phyloP scores from a whole-genome alignment of 768 basidiomycete genomes.

The Trametes cubensis region DNA sequence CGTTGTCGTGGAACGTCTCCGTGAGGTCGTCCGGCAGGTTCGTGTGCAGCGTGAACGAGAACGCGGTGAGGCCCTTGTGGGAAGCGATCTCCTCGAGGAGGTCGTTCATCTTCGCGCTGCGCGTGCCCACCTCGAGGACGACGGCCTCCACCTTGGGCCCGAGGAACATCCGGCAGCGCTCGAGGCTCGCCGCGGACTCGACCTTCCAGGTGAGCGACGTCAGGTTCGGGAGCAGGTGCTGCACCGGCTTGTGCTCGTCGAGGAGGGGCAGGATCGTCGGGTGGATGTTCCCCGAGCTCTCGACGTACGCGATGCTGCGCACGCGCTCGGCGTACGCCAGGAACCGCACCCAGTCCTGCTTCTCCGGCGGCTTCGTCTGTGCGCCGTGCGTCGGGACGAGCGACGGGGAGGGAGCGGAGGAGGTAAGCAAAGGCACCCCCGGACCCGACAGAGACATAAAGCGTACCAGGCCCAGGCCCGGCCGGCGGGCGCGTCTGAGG shows the following conservation, averaged over 20 bases:
- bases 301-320: conserved; percentile 69
- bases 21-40: conserved; percentile 73
- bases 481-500: conserved; percentile 69
- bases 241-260: conserved; percentile 61
- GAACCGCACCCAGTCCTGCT: conserved; percentile 70
- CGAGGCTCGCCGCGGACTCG: conserved; percentile 65
- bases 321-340: conserved; percentile 71
- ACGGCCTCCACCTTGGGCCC: conserved; percentile 62
- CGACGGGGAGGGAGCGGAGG: conserved; percentile 11
- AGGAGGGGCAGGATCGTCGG: conserved; percentile 68
- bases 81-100: conserved; percentile 68
- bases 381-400: conserved; percentile 7
- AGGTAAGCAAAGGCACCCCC: conserved; percentile 22
- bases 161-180: conserved; percentile 66
- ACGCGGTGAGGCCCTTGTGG: conserved; percentile 63
- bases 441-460: conserved; percentile 16
- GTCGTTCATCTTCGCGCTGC: conserved; percentile 56
- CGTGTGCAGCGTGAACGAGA: conserved; percentile 71
- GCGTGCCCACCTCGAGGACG: conserved; percentile 63
- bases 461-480: conserved; percentile 77
- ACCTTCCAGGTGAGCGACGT: conserved; percentile 73
- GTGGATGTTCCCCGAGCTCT: conserved; percentile 63
- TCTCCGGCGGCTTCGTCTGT: conserved; percentile 62
- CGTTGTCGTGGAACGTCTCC: conserved; percentile 62
- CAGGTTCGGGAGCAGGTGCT: conserved; percentile 70